These are phyloP conservation scores for Ophiostoma fasciatum DNA, from an alignment of 2,329 filamentous ascomycete genomes.

Conservation along the genomic window DNA sequence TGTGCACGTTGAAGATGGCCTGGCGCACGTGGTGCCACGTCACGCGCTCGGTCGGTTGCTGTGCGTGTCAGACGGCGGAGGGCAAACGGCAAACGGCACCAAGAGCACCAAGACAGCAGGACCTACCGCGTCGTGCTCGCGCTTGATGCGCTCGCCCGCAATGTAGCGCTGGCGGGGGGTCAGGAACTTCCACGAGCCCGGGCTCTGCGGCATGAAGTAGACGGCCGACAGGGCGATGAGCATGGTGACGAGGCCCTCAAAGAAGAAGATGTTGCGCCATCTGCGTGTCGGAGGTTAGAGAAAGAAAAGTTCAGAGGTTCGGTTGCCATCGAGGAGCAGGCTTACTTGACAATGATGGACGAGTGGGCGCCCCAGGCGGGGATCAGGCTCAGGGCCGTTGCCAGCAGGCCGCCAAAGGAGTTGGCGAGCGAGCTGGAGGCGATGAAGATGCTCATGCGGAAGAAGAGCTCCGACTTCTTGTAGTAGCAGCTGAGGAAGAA, in stretches of 20 bases:
- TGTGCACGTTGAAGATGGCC: constrained; percentile 40
- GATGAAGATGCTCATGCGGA: constrained; percentile 41
- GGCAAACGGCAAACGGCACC: background rate
- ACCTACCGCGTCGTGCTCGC: constrained; percentile 28
- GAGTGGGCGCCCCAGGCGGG: constrained; percentile 33
- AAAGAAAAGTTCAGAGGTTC: too few species aligned
- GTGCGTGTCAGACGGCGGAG: background rate
- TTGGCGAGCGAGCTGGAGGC: constrained; percentile 39
- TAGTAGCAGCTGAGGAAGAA: constrained; percentile 43
- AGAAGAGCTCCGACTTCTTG: constrained; percentile 38
- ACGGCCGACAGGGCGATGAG: constrained; percentile 32
- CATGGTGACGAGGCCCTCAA: constrained; percentile 42
- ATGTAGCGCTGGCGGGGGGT: constrained; percentile 38
- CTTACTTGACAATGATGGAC: background rate
- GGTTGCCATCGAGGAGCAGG: too few species aligned
- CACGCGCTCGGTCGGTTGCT: constrained; percentile 29
- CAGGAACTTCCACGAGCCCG: constrained; percentile 32
- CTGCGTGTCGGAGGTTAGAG: constrained; percentile 13
- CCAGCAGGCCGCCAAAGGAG: constrained; percentile 41
- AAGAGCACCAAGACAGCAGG: background rate
- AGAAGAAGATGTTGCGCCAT: constrained; percentile 49
- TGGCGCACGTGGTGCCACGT: constrained; percentile 32
- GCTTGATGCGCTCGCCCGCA: constrained; percentile 33
- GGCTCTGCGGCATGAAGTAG: constrained; percentile 35
- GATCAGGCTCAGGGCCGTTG: constrained; percentile 31